Evolutionary conservation across 176 grass and related monocot species (phyloP).

Genomic region (Rhynchospora breviuscula): DNA sequence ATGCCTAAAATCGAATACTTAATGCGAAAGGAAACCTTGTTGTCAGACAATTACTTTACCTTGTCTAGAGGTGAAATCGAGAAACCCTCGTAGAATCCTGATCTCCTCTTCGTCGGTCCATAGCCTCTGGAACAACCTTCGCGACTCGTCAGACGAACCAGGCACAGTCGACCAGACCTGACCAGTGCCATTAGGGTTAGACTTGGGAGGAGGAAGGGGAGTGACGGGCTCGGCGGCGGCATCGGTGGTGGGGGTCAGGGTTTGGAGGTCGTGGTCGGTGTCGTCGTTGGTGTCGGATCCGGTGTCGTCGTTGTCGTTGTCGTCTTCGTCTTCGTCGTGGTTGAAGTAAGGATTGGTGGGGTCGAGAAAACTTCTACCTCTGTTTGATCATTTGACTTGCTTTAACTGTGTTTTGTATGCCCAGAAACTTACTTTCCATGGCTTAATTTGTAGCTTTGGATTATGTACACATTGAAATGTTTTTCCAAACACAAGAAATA

Average conservation of each 20-base stretch:
- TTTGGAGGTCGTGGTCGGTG: conserved; percentile 36
- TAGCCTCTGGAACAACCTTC: conserved; percentile 80
- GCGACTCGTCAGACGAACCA: conserved; percentile 51
- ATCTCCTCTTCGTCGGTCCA: conserved; percentile 97
- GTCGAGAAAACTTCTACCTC: no score
- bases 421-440: no score
- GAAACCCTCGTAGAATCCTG: conserved; percentile 69
- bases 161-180: background rate
- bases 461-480: background rate
- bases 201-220: background rate
- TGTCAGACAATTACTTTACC: background rate
- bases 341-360: conserved; percentile 33
- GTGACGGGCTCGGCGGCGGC: conserved; percentile 12
- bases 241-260: no score
- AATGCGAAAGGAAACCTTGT: no score
- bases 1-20: background rate
- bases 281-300: conserved; percentile 24
- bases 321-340: conserved; percentile 23
- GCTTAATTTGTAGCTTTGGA: background rate
- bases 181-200: background rate
- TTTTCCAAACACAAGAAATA: background rate
- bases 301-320: background rate
- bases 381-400: no score
- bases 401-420: no score
- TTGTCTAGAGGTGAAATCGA: conserved; percentile 75